A percentile compares a stretch with the other conserved stretches of the same genome.
phyloP scores from a whole-genome alignment of 2,329 filamentous ascomycete species.

The Botryotinia narcissicola region DNA sequence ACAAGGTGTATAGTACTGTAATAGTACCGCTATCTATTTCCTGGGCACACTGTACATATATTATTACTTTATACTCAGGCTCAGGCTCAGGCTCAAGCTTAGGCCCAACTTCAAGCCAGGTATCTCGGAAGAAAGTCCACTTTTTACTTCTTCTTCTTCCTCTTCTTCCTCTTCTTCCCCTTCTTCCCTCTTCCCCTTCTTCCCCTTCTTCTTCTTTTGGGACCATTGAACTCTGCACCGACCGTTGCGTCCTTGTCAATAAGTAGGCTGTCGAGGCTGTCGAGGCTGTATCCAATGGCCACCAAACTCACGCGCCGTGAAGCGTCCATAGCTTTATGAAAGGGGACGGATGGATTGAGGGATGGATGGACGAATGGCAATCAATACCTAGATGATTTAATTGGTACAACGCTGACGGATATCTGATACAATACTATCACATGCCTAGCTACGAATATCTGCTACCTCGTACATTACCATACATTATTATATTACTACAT shows the following conservation, averaged over 20 bases:
- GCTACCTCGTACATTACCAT: not conserved
- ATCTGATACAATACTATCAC: not conserved
- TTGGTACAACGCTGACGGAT: not conserved
- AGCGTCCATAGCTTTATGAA: not conserved
- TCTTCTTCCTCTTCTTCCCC: not conserved
- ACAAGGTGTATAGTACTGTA: not conserved
- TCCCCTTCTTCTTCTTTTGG: not conserved
- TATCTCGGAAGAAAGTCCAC: not conserved
- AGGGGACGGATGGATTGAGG: not conserved
- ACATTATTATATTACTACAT: not conserved
- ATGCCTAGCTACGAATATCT: not conserved
- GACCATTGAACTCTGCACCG: not conserved
- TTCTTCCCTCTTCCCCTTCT: not conserved
- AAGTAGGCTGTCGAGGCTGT: not conserved
- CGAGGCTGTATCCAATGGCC: not conserved
- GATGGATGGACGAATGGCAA: not conserved
- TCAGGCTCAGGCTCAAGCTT: not conserved
- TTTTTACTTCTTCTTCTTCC: not conserved
- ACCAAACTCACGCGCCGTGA: slow-evolving; percentile 9
- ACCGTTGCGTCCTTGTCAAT: not conserved
- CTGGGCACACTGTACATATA: not conserved
- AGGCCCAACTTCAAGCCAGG: not conserved
- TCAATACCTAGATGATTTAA: not conserved
- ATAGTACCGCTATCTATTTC: not conserved
- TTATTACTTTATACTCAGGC: not conserved